Percentiles rank a stretch among this genome's conserved stretches.
These are phyloP conservation scores for Neckera pumila DNA, from an alignment of 225 moss, liverwort and hornwort genomes.

Conservation along the genomic window DNA sequence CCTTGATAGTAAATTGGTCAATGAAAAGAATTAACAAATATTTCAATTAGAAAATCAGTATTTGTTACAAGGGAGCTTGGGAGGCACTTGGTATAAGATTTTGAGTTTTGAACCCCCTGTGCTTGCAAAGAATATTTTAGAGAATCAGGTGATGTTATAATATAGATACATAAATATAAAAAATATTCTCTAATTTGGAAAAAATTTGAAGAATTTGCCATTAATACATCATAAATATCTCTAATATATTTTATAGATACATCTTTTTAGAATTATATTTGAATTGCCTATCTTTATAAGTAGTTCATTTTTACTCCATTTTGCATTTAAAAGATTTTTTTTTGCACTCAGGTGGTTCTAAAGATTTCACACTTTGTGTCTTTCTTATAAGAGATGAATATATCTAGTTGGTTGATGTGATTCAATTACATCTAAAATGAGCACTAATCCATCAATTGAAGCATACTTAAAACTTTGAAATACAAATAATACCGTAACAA, in stretches of 20 bases:
- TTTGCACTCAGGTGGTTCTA: not conserved
- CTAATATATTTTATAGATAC: fast-evolving
- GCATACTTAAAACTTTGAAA: too few relatives aligned
- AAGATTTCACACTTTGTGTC: not conserved
- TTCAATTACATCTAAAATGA: not conserved
- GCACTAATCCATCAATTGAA: not conserved
- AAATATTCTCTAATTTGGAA: not conserved
- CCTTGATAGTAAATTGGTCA: not conserved
- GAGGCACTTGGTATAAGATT: not conserved
- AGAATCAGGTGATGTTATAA: too few relatives aligned
- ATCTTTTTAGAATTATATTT: not conserved
- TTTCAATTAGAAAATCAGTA: not conserved
- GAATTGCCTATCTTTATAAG: not conserved
- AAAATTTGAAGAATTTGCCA: not conserved
- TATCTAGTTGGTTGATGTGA: not conserved
- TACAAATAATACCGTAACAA: not conserved
- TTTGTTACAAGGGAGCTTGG: fast-evolving
- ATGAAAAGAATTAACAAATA: not conserved
- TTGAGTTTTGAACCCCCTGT: fast-evolving
- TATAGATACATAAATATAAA: too few relatives aligned
- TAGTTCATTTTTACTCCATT: not conserved
- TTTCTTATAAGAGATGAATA: fast-evolving
- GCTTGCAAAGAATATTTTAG: not conserved
- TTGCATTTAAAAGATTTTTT: not conserved
- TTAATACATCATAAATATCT: not conserved